Conservation (phyloP, 306 rosid species). For the Trifolium fragiferum region DNA sequence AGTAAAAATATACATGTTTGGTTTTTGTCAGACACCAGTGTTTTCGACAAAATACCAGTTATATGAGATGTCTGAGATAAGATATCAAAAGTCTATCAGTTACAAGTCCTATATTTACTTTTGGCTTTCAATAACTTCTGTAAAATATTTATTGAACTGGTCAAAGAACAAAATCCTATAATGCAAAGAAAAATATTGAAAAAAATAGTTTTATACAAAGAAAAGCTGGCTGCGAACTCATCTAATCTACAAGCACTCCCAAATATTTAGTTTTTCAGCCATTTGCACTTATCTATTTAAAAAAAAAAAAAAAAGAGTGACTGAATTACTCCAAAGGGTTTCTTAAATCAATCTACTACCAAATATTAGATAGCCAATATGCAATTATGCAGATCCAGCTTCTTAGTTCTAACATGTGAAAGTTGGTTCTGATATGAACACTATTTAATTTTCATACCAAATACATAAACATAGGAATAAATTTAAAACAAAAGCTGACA, state of each 20-base stretch:
- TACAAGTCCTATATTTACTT: constrained; percentile 16
- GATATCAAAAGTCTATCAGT: constrained; percentile 9
- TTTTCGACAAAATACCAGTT: not conserved
- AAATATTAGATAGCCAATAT: constrained; percentile 20
- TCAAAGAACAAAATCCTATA: constrained; percentile 8
- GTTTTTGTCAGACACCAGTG: not conserved
- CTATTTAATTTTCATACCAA: constrained; percentile 26
- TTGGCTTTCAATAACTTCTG: not conserved
- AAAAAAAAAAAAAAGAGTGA: not conserved
- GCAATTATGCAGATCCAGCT: constrained; percentile 33
- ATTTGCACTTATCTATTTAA: not conserved
- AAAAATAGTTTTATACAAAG: not conserved
- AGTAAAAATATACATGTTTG: not conserved
- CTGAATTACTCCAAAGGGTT: not conserved
- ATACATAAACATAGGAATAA: not conserved
- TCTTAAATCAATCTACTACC: constrained; percentile 9
- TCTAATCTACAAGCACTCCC: constrained; percentile 9
- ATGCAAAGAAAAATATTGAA: not conserved
- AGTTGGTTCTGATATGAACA: constrained; percentile 23
- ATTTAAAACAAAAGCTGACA: not conserved
- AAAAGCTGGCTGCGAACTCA: not conserved
- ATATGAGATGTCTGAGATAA: not conserved
- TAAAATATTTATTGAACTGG: constrained; percentile 8
- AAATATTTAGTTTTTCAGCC: not conserved
- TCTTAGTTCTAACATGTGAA: constrained; percentile 31